Evolutionary conservation across 148 eudicot species (phyloP), one percentile per base, ranked within the genome.

Genomic region (Chenopodium suecicum): DNA sequence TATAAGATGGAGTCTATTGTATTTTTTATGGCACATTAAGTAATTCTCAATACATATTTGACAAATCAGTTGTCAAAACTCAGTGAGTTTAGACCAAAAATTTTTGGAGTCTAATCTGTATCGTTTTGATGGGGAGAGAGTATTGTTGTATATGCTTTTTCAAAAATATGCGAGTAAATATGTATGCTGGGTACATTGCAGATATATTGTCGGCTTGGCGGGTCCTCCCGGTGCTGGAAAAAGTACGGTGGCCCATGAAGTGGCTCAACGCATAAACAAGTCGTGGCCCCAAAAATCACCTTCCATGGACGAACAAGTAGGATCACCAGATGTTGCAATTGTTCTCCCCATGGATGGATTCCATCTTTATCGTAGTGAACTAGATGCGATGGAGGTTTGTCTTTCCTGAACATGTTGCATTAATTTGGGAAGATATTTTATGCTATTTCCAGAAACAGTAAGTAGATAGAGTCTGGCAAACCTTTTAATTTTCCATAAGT

Each of bases 181-280:
- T 79, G 73, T 80, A 52, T 64, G 77, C 65, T 16, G 34, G 52
- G 11, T 68, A 27, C 52, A 23, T 34, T 90, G 87, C 92, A 97
- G 99, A 90, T 86, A 90, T 86, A 91, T 97, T 70, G 89, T 97
- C 65, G 99, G 97, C 73, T 80, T 97, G 83, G 98, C 98, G 81
- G 99, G 99, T 75, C 94, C 99, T 73, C 99, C 99, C 62, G 99
- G 99, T 79, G 93, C 99, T 78, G 99, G 99, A 79, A 97, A 97
- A 89, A 94, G 95, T 86, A 92, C 99, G 19, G 44, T 97, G 73
- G 99, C 98, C 77, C 85, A 88, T 50, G 93, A 94, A 86, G 97
- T 97, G 47, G 94, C 87, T 88, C 44, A 64, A 19, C 93, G 95
- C 73, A 85, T 97, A 81, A 97, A 97, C 85, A 89, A 88, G 83